Evolutionary conservation across 78 protist species (phyloP).

Genomic region (Guillardia theta): DNA sequence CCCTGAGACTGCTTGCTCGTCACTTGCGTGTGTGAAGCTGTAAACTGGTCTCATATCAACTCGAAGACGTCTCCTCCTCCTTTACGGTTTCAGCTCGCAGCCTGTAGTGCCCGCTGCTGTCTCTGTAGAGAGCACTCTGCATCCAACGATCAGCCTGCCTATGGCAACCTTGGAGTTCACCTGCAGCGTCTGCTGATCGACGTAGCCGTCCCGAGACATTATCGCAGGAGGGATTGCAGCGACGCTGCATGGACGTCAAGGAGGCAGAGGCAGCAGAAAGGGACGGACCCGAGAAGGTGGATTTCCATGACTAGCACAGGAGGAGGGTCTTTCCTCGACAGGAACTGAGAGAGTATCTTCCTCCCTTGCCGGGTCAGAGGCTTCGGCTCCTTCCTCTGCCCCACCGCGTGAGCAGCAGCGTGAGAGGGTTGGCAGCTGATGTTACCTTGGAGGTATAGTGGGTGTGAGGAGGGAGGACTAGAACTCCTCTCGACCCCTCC

Average conservation of each 20-base stretch:
- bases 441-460: background rate
- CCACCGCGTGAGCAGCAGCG: no score
- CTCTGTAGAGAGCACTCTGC: background rate
- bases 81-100: no score
- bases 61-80: no score
- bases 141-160: background rate
- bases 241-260: background rate
- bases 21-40: background rate
- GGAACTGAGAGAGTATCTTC: no score
- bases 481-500: background rate
- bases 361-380: background rate
- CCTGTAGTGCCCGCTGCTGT: background rate
- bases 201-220: background rate
- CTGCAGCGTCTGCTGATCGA: background rate
- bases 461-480: background rate
- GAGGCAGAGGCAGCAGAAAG: background rate
- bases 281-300: no score
- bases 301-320: no score
- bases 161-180: background rate
- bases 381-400: background rate
- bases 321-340: no score
- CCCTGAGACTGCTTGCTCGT: background rate
- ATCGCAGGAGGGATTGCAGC: background rate
- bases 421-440: no score
- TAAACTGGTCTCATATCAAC: background rate